Percentiles rank a stretch among this genome's conserved stretches.
These are phyloP conservation scores for Haplosporangium gracile DNA, from an alignment of 192 early-diverging fungal genomes.

Conservation along the genomic window DNA sequence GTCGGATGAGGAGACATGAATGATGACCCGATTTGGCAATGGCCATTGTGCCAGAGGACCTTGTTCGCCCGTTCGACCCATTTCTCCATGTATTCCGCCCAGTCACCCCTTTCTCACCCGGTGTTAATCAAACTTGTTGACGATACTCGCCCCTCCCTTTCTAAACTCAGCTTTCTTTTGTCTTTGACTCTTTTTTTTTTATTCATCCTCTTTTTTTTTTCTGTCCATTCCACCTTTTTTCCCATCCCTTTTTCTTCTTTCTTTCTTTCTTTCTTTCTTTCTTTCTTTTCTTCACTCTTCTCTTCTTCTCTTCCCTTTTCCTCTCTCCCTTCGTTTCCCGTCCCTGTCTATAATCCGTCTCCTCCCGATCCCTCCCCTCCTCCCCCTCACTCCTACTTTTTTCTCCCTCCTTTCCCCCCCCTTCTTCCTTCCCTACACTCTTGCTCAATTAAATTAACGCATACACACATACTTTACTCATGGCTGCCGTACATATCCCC, in stretches of 20 bases:
- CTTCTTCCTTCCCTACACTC: too few relatives aligned
- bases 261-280: background rate
- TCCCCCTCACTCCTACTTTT: too few relatives aligned
- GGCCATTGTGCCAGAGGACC: background rate
- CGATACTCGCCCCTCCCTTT: background rate
- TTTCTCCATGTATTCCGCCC: background rate
- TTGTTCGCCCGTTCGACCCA: background rate
- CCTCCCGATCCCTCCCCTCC: background rate
- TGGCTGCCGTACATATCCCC: background rate
- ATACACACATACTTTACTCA: background rate
- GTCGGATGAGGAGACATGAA: too few relatives aligned
- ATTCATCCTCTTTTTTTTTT: background rate
- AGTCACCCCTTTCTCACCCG: background rate
- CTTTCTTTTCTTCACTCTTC: background rate
- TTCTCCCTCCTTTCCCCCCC: too few relatives aligned
- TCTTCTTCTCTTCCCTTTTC: background rate
- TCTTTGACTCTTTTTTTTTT: background rate
- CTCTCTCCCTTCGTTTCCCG: background rate
- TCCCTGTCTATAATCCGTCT: background rate
- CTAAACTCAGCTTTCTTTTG: background rate
- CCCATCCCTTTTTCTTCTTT: background rate
- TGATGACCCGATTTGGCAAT: slow-evolving; percentile 1
- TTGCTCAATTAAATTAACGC: background rate
- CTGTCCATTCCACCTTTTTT: background rate
- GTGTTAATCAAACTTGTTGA: background rate